Conservation (phyloP, 2,329 filamentous ascomycete genomes). For the Diaporthe sp. region DNA sequence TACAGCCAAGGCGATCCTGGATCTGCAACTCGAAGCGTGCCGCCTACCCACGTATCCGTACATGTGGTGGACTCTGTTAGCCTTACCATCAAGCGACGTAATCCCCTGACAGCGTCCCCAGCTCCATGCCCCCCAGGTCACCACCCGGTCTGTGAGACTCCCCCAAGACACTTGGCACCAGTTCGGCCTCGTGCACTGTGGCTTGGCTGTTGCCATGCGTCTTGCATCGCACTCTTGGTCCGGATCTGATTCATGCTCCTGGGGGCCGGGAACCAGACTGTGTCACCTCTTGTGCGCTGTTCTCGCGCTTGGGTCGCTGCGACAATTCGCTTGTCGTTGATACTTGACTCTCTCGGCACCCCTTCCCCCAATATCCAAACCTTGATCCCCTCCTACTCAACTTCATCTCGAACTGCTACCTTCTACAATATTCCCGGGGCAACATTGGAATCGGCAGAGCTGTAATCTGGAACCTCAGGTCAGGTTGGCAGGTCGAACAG, state of each 20-base stretch:
- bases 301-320: conserved; percentile 3
- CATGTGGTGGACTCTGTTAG: background rate
- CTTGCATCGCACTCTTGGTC: conserved; percentile 23
- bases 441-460: conserved; percentile 16
- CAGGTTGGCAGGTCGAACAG: background rate
- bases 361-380: background rate
- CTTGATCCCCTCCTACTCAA: conserved; percentile 18
- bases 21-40: conserved; percentile 26
- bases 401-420: conserved; percentile 15
- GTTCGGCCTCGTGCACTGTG: conserved; percentile 36
- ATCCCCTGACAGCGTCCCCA: conserved; percentile 18
- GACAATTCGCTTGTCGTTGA: conserved; percentile 29
- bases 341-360: conserved; percentile 24
- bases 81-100: conserved; percentile 20
- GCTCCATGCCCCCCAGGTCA: background rate
- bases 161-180: conserved; percentile 36
- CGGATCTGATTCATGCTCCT: conserved; percentile 37
- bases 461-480: conserved; percentile 3
- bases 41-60: conserved; percentile 12
- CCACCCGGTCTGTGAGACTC: conserved; percentile 33
- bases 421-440: conserved; percentile 1
- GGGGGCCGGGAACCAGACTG: background rate
- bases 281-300: background rate
- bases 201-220: conserved; percentile 39
- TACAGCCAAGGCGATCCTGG: conserved; percentile 17